These are phyloP conservation scores for Blastocystis sp. DNA, from an alignment of 352 stramenopile species.

Conservation along the genomic window DNA sequence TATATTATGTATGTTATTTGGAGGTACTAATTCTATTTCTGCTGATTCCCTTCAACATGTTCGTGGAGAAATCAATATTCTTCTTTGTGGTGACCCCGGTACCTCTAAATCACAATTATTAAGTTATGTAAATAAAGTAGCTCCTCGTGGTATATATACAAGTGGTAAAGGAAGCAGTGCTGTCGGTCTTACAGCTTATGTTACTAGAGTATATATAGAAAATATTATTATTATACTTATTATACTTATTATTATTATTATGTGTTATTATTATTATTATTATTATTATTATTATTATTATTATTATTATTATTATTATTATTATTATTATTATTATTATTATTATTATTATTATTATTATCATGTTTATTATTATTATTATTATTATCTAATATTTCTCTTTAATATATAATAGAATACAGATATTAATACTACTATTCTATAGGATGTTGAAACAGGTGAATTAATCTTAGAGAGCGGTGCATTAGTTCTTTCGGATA, in stretches of 20 bases:
- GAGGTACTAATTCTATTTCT: constrained; percentile 52
- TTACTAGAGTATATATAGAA: constrained; percentile 38
- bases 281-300: too few relatives aligned
- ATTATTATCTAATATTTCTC: too few relatives aligned
- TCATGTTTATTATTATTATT: too few relatives aligned
- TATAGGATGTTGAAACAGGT: constrained; percentile 75
- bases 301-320: too few relatives aligned
- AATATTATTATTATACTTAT: too few relatives aligned
- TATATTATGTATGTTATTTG: constrained; percentile 92
- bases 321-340: constrained; percentile 43
- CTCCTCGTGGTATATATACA: constrained; percentile 90
- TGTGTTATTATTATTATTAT: too few relatives aligned
- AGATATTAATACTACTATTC: too few relatives aligned
- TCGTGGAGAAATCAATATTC: constrained; percentile 87
- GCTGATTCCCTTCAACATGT: constrained; percentile 46
- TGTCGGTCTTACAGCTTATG: constrained; percentile 88
- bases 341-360: constrained; percentile 52
- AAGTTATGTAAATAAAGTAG: constrained; percentile 60
- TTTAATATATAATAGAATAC: too few relatives aligned
- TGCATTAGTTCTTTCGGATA: constrained; percentile 81
- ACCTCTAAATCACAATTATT: constrained; percentile 91
- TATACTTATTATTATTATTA: too few relatives aligned
- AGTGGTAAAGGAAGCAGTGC: constrained; percentile 84
- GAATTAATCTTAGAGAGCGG: constrained; percentile 80
- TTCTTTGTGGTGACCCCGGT: constrained; percentile 87